Evolutionary conservation across 2,329 filamentous ascomycete species (phyloP).

Genomic region (Cladobotryum mycophilum): DNA sequence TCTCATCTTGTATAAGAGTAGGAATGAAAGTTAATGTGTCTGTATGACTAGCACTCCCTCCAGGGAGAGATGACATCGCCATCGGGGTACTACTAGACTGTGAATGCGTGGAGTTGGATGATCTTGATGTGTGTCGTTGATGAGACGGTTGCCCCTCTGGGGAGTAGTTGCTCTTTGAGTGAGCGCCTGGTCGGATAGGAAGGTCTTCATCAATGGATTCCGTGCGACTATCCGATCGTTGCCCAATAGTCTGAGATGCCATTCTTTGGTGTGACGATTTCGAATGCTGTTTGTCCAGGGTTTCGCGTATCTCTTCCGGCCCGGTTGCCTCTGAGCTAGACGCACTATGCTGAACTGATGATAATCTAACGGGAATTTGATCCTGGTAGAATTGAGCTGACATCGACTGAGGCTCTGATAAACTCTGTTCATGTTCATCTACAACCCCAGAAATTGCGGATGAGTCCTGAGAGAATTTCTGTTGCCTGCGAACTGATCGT

Average conservation of each 20-base stretch:
- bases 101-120: slow-evolving; percentile 12
- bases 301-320: slow-evolving; percentile 31
- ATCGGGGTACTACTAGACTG: slow-evolving; percentile 23
- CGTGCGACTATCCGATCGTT: slow-evolving; percentile 32
- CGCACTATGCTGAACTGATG: slow-evolving; percentile 24
- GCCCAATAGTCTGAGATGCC: slow-evolving; percentile 40
- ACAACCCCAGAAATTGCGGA: slow-evolving; percentile 29
- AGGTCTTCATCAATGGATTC: slow-evolving; percentile 32
- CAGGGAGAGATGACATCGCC: slow-evolving; percentile 58
- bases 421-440: slow-evolving; percentile 12
- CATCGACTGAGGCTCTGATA: slow-evolving; percentile 17
- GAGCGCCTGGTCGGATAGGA: slow-evolving; percentile 37
- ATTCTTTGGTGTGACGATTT: slow-evolving; percentile 46
- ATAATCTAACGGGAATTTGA: slow-evolving; percentile 28
- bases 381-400: slow-evolving; percentile 23
- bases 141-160: background rate
- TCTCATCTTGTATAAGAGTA: slow-evolving; percentile 62
- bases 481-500: slow-evolving; percentile 36
- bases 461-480: slow-evolving; percentile 43
- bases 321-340: slow-evolving; percentile 61
- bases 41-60: slow-evolving; percentile 60
- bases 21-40: slow-evolving; percentile 78
- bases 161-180: background rate
- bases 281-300: slow-evolving; percentile 19
- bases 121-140: slow-evolving; percentile 2